Evolutionary conservation across 2,329 filamentous ascomycete genomes (phyloP), one percentile per base, ranked within the genome.

Genomic region (Lachnellula cervina): DNA sequence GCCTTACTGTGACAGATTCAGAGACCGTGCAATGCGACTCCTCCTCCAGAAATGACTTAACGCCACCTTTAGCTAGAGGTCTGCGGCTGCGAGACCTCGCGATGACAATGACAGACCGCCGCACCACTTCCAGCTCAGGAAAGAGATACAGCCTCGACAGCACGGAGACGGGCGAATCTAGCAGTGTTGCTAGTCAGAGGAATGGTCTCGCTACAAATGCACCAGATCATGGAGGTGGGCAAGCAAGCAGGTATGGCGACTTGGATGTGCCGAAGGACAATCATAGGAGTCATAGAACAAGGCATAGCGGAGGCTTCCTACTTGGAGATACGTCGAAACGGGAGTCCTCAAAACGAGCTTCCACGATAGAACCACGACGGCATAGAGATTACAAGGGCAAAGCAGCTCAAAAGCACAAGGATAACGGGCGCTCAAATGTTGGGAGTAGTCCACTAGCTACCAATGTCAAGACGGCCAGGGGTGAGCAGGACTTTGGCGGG

Each of bases 91-190:
- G 28, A 32, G 28, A 32, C 28, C 28, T 45, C 57, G 45, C 55
- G 54, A 58, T 21, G 50, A 65, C 54, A 23, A 69, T 69, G 66
- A 58, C 61, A 51, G 63, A 63, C 17, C 51, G 62, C 67, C 40
- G 62, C 45, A 55, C 61, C 16, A 59, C 58, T 40, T 61, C 61
- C 8, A 63, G 59, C 35, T 57, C 58, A 1, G 58, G 48, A 5
- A 55, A 58, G 65, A 68, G 60, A 66, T 70, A 48, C 49, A 73
- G 72, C 60, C 62, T 67, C 58, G 67, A 63, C 13, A 74, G 73
- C 63, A 71, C 75, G 62, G 76, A 78, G 45, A 72, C 71, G 8
- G 75, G 74, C 59, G 76, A 77, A 62, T 73, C 77, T 52, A 80
- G 74, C 59, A 66, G 65, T 14, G 61, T 68, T n/a, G 69, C 64